Evolutionary conservation across 2,329 filamentous ascomycete genomes (phyloP), one percentile per base, ranked within the genome.

Genomic region (Eutypella sp.): DNA sequence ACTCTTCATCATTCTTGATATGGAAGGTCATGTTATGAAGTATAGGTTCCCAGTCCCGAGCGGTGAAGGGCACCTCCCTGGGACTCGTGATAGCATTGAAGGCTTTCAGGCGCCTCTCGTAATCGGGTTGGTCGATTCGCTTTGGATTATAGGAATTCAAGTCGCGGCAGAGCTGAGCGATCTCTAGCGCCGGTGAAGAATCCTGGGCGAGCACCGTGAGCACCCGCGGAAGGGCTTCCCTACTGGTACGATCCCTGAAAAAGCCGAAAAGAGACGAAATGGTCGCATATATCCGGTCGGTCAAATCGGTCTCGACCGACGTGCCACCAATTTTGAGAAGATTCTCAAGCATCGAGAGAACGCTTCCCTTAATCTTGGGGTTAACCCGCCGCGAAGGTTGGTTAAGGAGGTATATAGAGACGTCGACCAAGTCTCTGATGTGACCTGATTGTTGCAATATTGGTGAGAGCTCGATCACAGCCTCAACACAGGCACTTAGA

Each of bases 11-110:
- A 52, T 92, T 82, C 53, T 83, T 84, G 53, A 96, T 84, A 60
- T 86, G 93, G 67, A 85, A 97, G 2, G 96, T 74, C 71, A 95
- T 79, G 60, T 97, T 99, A 68, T 91, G 87, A 10, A 97, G 69
- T 18, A 99, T 67, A 5, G 93, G 91, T 43, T 84, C 78, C 92
- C 93, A 99, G 65, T 96, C 87, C 47, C 78, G 78, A 1, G 82
- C 68, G 1, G 79, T 84, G 49, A 91, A 81, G 0, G 72, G 67
- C 1, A 62, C 62, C 31, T 80, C 81, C n/a, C 78, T 70, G 3
- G 79, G 69, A 34, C 79, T 77, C 29, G 85, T 87, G 51, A 97
- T 84, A 7, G 69, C 64, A 47, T 77, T 83, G 67, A 93, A 97
- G 3, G 89, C 90, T 40, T 75, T 70, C 5, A 95, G 76, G 15